Base-by-base conservation (phyloP, 345 rosid species). In the Dipteronia dyeriana region DNA sequence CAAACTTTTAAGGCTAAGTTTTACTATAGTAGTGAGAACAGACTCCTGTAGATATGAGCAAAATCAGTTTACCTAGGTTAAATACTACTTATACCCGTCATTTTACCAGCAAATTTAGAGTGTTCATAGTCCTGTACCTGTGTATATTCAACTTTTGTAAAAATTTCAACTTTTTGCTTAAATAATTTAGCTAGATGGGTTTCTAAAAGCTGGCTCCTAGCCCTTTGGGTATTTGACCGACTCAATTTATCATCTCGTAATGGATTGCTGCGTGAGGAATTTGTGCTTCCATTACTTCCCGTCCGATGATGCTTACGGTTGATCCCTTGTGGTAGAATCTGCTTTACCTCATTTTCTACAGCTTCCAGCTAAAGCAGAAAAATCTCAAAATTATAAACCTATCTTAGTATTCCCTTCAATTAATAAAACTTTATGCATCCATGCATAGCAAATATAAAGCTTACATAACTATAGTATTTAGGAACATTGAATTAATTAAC, bases 131-230 rank as follows among this genome's bases (percentile, higher is more conserved):
- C 5, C 34, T 34, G 69, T 83, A 95, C 99, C 99, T 92, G 99
- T 11, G 97, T 94, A 83, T 77, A 90, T 85, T 92, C 99, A 26
- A 92, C 92, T 88, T 92, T 97, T 13, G 98, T 97, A 83, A 97
- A 94, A 76, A 97, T 97, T 80, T 97, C 97, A 71, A 97, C 90
- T 87, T 97, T 97, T 80, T 97, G 97, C 88, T 97, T 97, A 82
- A 97, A 97, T 83, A 97, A 87, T 86, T 97, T 97, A 26, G 99
- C 98, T 31, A 97, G 92, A 88, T 97, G 99, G 66, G 97, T 94
- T 85, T 97, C 99, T 73, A 97, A 83, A 81, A 97, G 95, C 88
- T 97, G 99, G 79, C 98, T 94, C 89, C 95, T 87, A 56, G 93
- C 98, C 82, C 87, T 86, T 61, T 92, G 94, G 68, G 92, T 92